These are phyloP conservation scores for Trifolium dubium DNA, from an alignment of 306 rosid species.

Conservation along the genomic window DNA sequence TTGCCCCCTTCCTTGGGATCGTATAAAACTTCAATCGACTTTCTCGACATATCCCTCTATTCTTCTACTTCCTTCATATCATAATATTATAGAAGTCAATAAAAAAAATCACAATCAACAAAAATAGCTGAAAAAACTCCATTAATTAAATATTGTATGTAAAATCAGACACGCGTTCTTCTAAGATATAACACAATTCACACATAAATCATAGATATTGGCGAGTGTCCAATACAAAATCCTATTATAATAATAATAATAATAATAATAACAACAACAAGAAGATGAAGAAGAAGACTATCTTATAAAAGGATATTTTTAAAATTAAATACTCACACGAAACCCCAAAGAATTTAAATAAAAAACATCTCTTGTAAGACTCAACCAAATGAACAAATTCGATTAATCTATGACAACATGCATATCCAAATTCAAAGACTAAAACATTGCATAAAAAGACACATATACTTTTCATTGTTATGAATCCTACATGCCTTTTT, in stretches of 20 bases:
- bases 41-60: background rate
- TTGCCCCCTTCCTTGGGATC: slow-evolving; percentile 33
- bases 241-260: no score
- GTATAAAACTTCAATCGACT: background rate
- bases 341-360: background rate
- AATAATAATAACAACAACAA: slow-evolving; percentile 16
- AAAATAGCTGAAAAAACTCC: slow-evolving; percentile 8
- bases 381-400: slow-evolving; percentile 19
- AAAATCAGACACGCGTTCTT: slow-evolving; percentile 22
- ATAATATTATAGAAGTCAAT: background rate
- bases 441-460: slow-evolving; percentile 5
- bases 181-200: slow-evolving; percentile 23
- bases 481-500: background rate
- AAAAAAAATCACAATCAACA: slow-evolving; percentile 7
- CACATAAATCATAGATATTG: slow-evolving; percentile 34
- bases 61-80: background rate
- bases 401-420: slow-evolving; percentile 40
- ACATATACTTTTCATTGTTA: slow-evolving; percentile 30
- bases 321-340: slow-evolving; percentile 37
- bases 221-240: background rate
- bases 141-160: slow-evolving; percentile 39
- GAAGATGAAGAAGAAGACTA: background rate
- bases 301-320: slow-evolving; percentile 17
- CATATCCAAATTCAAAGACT: slow-evolving; percentile 40
- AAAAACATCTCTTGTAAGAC: background rate